Base-by-base conservation (phyloP, 805 yeast genomes). In the Cyberlindnera sargentensis region DNA sequence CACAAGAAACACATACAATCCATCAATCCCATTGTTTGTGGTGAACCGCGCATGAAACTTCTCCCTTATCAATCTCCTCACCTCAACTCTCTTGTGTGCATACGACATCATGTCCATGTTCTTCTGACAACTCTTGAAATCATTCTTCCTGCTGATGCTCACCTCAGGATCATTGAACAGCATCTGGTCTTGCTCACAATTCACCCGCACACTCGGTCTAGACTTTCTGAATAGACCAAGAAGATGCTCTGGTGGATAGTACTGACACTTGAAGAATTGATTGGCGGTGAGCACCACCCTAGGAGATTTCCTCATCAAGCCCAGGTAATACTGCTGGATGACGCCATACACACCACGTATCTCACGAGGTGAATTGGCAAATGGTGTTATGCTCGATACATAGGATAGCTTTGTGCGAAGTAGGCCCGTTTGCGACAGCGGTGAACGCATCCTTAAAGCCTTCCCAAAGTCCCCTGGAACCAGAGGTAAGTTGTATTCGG, bases 221-320 rank as follows among this genome's bases (percentile, higher is more conserved):
- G 47, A 44, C 40, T 57, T 57, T 10, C 59, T 45, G 39, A 51
- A 54, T 4, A 52, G 9, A 1, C 52, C 52, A 6, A 51, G 37
- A 3, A 56, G n/a, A 32, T 55, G 60, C 1, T 44, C 42, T 2
- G 54, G 51, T 11, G 58, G 58, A 42, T 47, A 57, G 37, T 39
- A 57, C 4, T 42, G 39, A 23, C 44, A 29, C 20, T 37, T 45
- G 45, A 51, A 50, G 39, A 46, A 48, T 24, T 29, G 34, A 36
- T 47, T 50, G 4, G 30, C 20, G 10, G 32, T 4, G 33, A 48
- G 37, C 10, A 27, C 25, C 8, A 9, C 32, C 11, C 23, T 36
- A 8, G 39, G 6, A 11, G 23, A n/a, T 6, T 36, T 27, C 30
- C 30, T 35, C 28, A 29, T 8, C 20, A 31, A 8, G 34, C n/a